Base-by-base conservation (phyloP, 306 rosid species). In the Sesbania bispinosa region DNA sequence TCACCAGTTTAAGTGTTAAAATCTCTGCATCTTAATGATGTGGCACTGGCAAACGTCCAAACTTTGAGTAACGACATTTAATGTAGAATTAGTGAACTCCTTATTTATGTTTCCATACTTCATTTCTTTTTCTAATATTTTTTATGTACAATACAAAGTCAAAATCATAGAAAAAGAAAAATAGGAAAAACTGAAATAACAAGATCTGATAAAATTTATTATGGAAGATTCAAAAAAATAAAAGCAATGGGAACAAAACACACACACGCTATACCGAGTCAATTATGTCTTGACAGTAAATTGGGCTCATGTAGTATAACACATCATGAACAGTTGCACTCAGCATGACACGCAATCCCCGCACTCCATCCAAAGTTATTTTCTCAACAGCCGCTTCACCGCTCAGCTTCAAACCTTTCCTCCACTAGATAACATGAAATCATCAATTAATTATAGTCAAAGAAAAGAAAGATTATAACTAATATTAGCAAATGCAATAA, bases 321-420 rank as follows among this genome's bases (percentile, higher is more conserved):
- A 94, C 96, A 77, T 94, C 99, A 82, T 91, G 99, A 84, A 87
- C 97, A 67, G 99, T 94, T 32, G 99, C 99, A 61, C 97, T 87
- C 72, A 94, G 82, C 58, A 68, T 94, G 75, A 89, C 97, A 67
- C 99, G 99, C 83, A 94, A 76, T 50, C 96, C 99, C 67, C 91
- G 88, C 41, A 94, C 96, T 85, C 99, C 99, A 75, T 91, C 93
- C 82, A 94, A 82, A 74, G 99, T 94, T 76, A 84, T 81, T 77
- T 89, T 89, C 27, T 94, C 99, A 16, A 94, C 99, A 7, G 97
- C 88, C 27, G 90, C 67, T 85, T 91, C 99, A 74, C 99, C 91
- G 14, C 99, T 94, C 58, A 94, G 96, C 87, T 94, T 94, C 81
- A 94, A 85, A 76, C 97, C 96, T 83, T 82, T 94, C 83, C 99